These are phyloP conservation scores for Gymnopus androsaceus DNA, from an alignment of 1,284 basidiomycete genomes.

Conservation along the genomic window DNA sequence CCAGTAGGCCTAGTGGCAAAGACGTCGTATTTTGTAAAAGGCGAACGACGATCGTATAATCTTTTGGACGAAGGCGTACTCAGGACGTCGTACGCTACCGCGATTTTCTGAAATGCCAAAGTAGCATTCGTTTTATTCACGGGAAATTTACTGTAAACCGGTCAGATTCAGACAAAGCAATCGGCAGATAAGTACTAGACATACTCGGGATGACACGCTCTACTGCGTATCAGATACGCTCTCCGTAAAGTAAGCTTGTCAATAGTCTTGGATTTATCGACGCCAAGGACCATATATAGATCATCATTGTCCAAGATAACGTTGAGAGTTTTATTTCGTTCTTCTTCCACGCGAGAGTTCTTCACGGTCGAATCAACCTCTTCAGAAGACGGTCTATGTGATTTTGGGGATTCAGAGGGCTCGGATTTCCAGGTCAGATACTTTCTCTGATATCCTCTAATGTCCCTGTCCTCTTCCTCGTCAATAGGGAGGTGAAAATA, in stretches of 20 bases:
- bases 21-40: constrained; percentile 50
- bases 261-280: constrained; percentile 49
- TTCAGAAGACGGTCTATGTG: constrained; percentile 28
- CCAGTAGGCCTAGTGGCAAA: constrained; percentile 51
- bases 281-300: constrained; percentile 74
- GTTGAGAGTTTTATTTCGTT: constrained; percentile 43
- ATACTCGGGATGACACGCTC: constrained; percentile 83
- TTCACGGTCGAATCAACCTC: constrained; percentile 18
- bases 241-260: constrained; percentile 70
- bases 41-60: constrained; percentile 65
- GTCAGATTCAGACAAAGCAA: constrained; percentile 1
- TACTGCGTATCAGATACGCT: constrained; percentile 76
- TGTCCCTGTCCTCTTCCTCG: constrained; percentile 50
- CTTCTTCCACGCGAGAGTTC: background rate
- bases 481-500: constrained; percentile 67
- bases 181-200: constrained; percentile 29
- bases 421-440: constrained; percentile 50
- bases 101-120: constrained; percentile 82
- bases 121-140: constrained; percentile 70
- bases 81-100: constrained; percentile 80
- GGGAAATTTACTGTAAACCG: constrained; percentile 70
- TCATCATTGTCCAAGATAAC: constrained; percentile 62
- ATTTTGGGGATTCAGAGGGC: constrained; percentile 26
- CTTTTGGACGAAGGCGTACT: constrained; percentile 70
- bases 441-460: constrained; percentile 44